Percentiles rank a stretch among this genome's conserved stretches.
These are phyloP conservation scores for Phytophthora idaei DNA, from an alignment of 352 stramenopile genomes.

Conservation along the genomic window DNA sequence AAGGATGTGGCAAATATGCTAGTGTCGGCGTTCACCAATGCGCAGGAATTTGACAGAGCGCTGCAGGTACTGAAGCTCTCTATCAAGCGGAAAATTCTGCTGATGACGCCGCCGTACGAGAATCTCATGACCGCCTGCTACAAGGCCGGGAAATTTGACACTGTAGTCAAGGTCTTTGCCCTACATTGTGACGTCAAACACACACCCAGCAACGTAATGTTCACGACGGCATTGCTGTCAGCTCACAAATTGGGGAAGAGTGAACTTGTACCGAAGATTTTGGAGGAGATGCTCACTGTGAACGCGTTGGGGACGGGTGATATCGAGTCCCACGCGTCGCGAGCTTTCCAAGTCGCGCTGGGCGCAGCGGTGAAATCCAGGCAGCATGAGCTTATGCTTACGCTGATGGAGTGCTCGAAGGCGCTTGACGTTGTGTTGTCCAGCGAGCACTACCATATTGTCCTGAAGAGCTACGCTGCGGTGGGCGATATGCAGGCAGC, in stretches of 20 bases:
- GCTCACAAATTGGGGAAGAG: slow-evolving; percentile 8
- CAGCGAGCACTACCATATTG: slow-evolving; percentile 75
- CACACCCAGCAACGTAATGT: slow-evolving; percentile 64
- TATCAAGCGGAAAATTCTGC: slow-evolving; percentile 47
- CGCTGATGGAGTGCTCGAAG: slow-evolving; percentile 76
- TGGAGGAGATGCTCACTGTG: slow-evolving; percentile 15
- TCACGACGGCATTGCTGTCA: slow-evolving; percentile 46
- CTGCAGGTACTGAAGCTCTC: slow-evolving; percentile 59
- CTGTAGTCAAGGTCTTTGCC: slow-evolving; percentile 68
- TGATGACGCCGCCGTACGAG: slow-evolving; percentile 63
- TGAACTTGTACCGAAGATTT: slow-evolving; percentile 2
- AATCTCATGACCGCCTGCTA: slow-evolving; percentile 64
- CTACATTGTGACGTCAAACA: slow-evolving; percentile 64
- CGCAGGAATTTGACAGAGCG: slow-evolving; percentile 39
- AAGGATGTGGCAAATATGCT: slow-evolving; percentile 50
- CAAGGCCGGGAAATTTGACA: slow-evolving; percentile 52
- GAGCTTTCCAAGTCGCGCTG: slow-evolving; percentile 37
- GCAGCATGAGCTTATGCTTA: slow-evolving; percentile 70
- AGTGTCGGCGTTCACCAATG: slow-evolving; percentile 47
- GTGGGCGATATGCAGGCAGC: slow-evolving; percentile 61
- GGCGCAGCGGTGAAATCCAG: slow-evolving; percentile 65
- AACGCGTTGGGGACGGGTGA: neutral
- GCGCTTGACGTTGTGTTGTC: slow-evolving; percentile 52
- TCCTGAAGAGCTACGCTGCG: slow-evolving; percentile 72
- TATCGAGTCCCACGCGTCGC: slow-evolving; percentile 8